Evolutionary conservation across 331 rosid genomes (phyloP), one percentile per base, ranked within the genome.

Genomic region (Phaseolus coccineus): DNA sequence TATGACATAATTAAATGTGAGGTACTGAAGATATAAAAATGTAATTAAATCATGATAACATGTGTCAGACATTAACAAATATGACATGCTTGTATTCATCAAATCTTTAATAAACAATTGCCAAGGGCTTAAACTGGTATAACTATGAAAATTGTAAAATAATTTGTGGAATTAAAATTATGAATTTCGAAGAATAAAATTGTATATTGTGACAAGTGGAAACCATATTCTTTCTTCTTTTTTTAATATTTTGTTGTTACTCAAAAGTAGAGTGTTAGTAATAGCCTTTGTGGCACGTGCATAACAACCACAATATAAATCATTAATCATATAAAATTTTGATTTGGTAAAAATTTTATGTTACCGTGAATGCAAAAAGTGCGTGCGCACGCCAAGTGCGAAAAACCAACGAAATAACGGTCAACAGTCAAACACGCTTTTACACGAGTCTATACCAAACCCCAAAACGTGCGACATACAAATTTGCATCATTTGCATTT

Each of bases 401-500:
- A 73, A 73, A 42, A 64, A 30, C 3, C 10, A 51, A 65, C 9
- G 6, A 79, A 22, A 59, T 59, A n/a, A 12, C 7, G 55, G 80
- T 80, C 84, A 80, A 74, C 16, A 55, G 75, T 80, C 80, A 80
- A 42, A 74, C 80, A 65, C 16, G 53, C 55, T 44, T 80, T 74
- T 42, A 53, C 70, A 53, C 74, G 31, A 69, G 61, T 68, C 76
- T n/a, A 37, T 27, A 73, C 27, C 57, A 13, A 64, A 2, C 44
- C 30, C 42, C 37, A 3, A 14, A 63, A 72, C 63, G 19, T 9
- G 64, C 47, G 1, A 11, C 4, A 40, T 8, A 11, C 39, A 8
- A 0, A 15, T 16, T 2, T 37, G 16, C 1, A 47, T 63, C 51
- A 30, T 2, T 30, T 8, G 2, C 12, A 27, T 19, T 19, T 19